A percentile compares a stretch with the other conserved stretches of the same genome.
Conservation (phyloP, 1,284 basidiomycete species). For the Volvariella volvacea region DNA sequence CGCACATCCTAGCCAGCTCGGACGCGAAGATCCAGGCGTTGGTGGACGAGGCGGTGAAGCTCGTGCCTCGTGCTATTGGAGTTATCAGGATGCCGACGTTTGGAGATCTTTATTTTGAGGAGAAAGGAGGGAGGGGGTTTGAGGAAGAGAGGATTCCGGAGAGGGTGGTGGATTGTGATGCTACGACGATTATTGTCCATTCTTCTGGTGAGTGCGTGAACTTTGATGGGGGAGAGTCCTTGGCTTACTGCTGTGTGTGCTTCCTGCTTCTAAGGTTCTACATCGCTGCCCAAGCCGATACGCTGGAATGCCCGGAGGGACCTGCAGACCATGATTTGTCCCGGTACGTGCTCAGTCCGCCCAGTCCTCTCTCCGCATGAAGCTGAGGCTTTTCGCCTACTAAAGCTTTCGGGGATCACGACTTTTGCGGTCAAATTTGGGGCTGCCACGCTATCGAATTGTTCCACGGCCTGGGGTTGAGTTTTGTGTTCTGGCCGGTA, state of each 20-base stretch:
- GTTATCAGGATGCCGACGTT: conserved; percentile 8
- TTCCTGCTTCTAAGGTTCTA: conserved; percentile 16
- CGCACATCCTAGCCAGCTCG: conserved; percentile 19
- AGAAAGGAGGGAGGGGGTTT: background rate
- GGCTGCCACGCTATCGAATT: conserved; percentile 13
- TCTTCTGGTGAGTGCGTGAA: conserved; percentile 23
- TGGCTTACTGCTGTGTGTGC: background rate
- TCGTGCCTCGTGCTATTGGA: background rate
- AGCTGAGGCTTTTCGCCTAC: background rate
- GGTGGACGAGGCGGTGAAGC: conserved; percentile 1
- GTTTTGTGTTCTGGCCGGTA: conserved; percentile 10
- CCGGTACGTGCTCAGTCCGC: conserved; percentile 4
- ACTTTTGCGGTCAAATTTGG: conserved; percentile 11
- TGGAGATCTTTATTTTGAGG: conserved; percentile 11
- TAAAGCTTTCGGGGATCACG: conserved; percentile 11
- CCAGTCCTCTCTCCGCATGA: too few relatives aligned
- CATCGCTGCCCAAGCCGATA: conserved; percentile 18
- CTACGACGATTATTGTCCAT: conserved; percentile 20
- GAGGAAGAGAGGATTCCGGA: conserved; percentile 5
- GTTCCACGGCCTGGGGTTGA: conserved; percentile 12
- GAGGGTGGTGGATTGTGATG: conserved; percentile 1
- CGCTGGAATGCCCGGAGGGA: conserved; percentile 11
- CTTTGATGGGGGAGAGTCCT: background rate
- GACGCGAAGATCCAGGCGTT: conserved; percentile 16
- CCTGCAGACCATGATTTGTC: conserved; percentile 6